phyloP scores from a whole-genome alignment of 352 stramenopile species.

The Globisporangium abappressorium region DNA sequence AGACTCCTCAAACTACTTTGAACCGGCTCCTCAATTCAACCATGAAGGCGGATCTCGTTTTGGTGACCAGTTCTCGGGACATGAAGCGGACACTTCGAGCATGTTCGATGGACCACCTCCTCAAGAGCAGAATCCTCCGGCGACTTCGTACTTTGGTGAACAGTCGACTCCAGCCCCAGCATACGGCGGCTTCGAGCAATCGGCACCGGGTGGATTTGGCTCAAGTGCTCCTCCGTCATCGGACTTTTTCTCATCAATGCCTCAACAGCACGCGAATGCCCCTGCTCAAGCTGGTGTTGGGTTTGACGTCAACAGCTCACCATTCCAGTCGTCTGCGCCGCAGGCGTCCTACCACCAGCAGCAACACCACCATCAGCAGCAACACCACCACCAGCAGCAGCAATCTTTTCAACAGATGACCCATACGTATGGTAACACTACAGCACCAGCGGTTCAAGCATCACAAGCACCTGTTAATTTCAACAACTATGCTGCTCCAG shows the following conservation, averaged over 20 bases:
- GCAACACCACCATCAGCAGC: no score
- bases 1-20: slow-evolving; percentile 15
- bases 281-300: not conserved
- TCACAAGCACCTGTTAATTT: not conserved
- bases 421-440: slow-evolving; percentile 1
- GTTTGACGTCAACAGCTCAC: not conserved
- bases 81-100: not conserved
- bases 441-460: not conserved
- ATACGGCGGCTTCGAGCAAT: slow-evolving; percentile 26
- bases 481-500: slow-evolving; percentile 6
- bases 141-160: slow-evolving; percentile 14
- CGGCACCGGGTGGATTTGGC: slow-evolving; percentile 12
- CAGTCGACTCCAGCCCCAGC: slow-evolving; percentile 15
- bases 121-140: slow-evolving; percentile 7
- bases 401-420: slow-evolving; percentile 11
- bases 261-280: slow-evolving; percentile 17
- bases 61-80: slow-evolving; percentile 6
- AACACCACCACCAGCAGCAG: slow-evolving; percentile 4
- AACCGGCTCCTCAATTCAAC: not conserved
- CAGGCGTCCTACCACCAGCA: not conserved
- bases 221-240: slow-evolving; percentile 17
- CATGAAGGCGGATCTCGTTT: slow-evolving; percentile 9
- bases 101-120: slow-evolving; percentile 12
- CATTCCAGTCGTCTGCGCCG: not conserved
- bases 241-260: slow-evolving; percentile 39